These are phyloP conservation scores for Amborella trichopoda DNA, from an alignment of 164 flowering plant genomes.

Conservation along the genomic window DNA sequence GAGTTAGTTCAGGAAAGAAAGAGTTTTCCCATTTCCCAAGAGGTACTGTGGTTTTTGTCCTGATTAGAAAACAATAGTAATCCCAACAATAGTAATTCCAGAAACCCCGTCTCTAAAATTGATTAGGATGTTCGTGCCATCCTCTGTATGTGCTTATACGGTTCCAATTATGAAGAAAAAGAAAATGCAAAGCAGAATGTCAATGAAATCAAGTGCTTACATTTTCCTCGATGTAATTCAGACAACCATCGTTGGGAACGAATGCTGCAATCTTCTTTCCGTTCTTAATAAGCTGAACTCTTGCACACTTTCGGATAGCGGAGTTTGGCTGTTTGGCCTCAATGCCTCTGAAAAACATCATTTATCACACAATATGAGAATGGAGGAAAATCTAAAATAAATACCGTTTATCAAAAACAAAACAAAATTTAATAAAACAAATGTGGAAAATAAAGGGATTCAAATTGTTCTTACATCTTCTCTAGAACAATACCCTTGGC, in stretches of 20 bases:
- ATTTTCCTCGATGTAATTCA: constrained; percentile 53
- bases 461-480: constrained; percentile 30
- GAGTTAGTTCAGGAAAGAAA: too few relatives aligned
- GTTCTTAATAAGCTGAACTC: constrained; percentile 53
- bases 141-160: too few relatives aligned
- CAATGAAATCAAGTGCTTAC: constrained; percentile 16
- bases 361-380: neutral
- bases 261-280: constrained; percentile 66
- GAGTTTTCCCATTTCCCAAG: too few relatives aligned
- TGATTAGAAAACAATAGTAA: too few relatives aligned
- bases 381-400: neutral
- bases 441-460: neutral
- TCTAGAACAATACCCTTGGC: constrained; percentile 60
- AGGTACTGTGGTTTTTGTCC: too few relatives aligned
- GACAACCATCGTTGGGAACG: constrained; percentile 58
- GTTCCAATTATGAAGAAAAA: too few relatives aligned
- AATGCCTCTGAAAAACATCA: constrained; percentile 33
- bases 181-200: too few relatives aligned
- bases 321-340: constrained; percentile 70
- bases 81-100: too few relatives aligned
- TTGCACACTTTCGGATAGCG: constrained; percentile 53
- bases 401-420: neutral
- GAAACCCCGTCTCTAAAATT: too few relatives aligned
- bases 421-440: neutral
- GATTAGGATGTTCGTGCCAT: too few relatives aligned